Evolutionary conservation across 306 rosid species (phyloP), one percentile per base, ranked within the genome.

Genomic region (Cotoneaster glaucophyllus): DNA sequence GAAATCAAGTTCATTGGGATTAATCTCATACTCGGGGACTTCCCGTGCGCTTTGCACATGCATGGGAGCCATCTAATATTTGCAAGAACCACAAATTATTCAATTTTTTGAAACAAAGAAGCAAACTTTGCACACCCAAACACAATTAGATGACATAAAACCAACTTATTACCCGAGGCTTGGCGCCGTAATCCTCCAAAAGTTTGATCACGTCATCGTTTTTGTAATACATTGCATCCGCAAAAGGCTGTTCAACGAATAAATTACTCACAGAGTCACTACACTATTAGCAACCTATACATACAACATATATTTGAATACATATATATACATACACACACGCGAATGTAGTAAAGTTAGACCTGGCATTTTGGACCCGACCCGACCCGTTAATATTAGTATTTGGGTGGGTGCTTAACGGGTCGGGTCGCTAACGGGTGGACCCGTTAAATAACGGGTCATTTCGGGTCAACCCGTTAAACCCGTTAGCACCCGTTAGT

Each of bases 1-100:
- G 72, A 94, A 92, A 93, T 92, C 98, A 71, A 94, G 87, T 71
- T 94, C 97, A 63, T 74, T 88, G 3, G 98, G 87, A 86, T 87
- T 66, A 64, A 94, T 90, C 84, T 94, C 98, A 67, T 94, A 91
- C 67, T 94, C 97, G 0, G 98, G 98, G 71, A 94, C 97, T 83
- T 94, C 93, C 37, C 89, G 88, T 14, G 92, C 86, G 75, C 86
- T 87, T 43, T 81, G 69, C 15, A 94, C 98, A 78, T 83, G 97
- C 97, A 95, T 92, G 26, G 96, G 89, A 62, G 97, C 93, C 92
- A 84, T 81, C 97, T 95, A 85, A 78, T 79, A 48, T 25, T 70
- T 19, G 56, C 70, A 78, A 80, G 32, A 64, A 44, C 75, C 50
- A 48, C 54, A 17, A 65, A 78, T n/a, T 24, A 43, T 18, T 32